phyloP scores from a whole-genome alignment of 192 early-diverging fungal genomes.

The Entophlyctis luteolus region DNA sequence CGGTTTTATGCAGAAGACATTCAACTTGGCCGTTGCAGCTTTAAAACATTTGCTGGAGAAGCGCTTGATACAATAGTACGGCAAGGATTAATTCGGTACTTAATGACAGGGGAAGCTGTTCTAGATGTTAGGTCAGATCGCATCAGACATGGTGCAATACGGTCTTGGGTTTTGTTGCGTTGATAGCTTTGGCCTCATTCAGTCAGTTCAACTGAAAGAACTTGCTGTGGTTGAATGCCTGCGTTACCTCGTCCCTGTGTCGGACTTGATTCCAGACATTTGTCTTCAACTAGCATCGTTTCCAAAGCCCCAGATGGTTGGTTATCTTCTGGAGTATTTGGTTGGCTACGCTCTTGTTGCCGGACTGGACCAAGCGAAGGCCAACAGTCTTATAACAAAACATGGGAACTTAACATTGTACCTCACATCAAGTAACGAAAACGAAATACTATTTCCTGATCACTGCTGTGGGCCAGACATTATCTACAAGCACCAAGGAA shows the following conservation, averaged over 20 bases:
- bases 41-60: constrained; percentile 16
- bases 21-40: not conserved
- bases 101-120: constrained; percentile 11
- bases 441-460: constrained; percentile 27
- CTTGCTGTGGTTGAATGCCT: constrained; percentile 29
- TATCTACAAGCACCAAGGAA: constrained; percentile 25
- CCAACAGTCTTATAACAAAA: not conserved
- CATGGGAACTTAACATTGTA: not conserved
- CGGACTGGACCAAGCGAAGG: not conserved
- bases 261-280: constrained; percentile 16
- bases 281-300: not conserved
- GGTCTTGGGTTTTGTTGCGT: constrained; percentile 25
- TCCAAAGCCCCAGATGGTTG: constrained; percentile 33
- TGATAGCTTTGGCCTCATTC: not conserved
- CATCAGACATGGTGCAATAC: constrained; percentile 20
- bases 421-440: not conserved
- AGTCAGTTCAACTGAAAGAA: constrained; percentile 12
- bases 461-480: constrained; percentile 37
- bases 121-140: not conserved
- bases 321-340: constrained; percentile 32
- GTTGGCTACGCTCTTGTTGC: constrained; percentile 34
- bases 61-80: constrained; percentile 3
- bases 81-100: constrained; percentile 11
- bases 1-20: constrained; percentile 29
- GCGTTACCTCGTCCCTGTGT: constrained; percentile 28